Percentiles rank a stretch among this genome's conserved stretches.
phyloP scores from a whole-genome alignment of 768 basidiomycete species.

The Lactarius deliciosus region DNA sequence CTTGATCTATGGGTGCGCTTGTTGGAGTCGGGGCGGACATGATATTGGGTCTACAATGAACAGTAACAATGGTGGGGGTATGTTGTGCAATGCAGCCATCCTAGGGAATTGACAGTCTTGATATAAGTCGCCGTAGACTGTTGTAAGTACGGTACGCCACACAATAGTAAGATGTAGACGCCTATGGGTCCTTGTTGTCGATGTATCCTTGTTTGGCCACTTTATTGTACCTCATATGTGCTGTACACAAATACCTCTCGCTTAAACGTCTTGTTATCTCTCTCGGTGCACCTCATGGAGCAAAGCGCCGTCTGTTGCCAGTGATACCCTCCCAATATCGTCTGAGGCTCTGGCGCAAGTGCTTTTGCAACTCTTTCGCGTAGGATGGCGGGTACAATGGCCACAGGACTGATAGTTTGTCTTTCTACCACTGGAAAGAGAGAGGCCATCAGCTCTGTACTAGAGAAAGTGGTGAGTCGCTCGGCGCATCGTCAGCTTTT shows the following conservation, averaged over 20 bases:
- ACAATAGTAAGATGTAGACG: neutral
- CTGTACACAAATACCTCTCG: neutral
- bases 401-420: no score
- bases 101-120: neutral
- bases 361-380: neutral
- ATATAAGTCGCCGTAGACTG: neutral
- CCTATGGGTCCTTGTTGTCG: neutral
- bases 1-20: neutral
- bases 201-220: neutral
- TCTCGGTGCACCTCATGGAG: neutral
- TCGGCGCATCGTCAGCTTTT: no score
- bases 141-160: neutral
- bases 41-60: neutral
- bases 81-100: neutral
- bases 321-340: neutral
- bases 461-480: no score
- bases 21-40: neutral
- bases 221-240: neutral
- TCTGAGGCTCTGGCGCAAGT: neutral
- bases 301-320: neutral
- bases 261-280: neutral
- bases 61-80: neutral
- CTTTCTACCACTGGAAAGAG: no score
- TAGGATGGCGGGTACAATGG: no score
- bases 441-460: no score